phyloP scores from a whole-genome alignment of 106 monocot genomes.

The Dendrobium catenatum region DNA sequence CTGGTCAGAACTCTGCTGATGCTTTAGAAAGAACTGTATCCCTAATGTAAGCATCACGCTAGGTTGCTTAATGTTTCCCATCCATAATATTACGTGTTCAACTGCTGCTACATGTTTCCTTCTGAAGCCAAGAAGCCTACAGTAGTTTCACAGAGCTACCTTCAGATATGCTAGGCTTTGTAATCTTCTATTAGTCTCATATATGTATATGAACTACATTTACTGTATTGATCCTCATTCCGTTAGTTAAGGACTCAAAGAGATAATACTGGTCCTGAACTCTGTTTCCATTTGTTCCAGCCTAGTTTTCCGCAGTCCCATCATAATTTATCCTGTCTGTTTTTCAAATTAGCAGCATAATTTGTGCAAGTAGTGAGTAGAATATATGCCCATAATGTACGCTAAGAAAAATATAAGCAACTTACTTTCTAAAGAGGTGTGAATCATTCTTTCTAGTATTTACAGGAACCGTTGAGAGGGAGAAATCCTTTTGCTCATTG shows the following conservation, averaged over 20 bases:
- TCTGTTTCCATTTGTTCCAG: background rate
- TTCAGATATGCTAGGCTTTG: background rate
- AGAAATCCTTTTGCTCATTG: conserved; percentile 30
- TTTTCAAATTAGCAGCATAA: background rate
- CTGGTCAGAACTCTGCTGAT: no score
- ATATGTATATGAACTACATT: background rate
- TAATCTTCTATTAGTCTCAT: background rate
- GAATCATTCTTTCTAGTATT: conserved; percentile 42
- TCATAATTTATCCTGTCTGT: conserved; percentile 6
- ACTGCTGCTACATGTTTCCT: background rate
- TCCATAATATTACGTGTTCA: background rate
- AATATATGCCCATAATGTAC: no score
- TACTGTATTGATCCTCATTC: background rate
- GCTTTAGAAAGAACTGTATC: no score
- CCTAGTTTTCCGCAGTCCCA: background rate
- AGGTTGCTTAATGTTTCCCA: no score
- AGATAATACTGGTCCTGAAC: background rate
- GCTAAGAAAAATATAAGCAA: background rate
- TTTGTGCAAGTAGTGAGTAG: no score
- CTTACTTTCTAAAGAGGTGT: conserved; percentile 33
- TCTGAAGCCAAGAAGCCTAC: background rate
- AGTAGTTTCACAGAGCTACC: background rate
- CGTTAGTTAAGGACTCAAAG: background rate
- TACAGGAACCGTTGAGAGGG: conserved; percentile 41
- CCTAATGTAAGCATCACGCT: no score